These are phyloP conservation scores for Diversispora epigaea DNA, from an alignment of 192 early-diverging fungal genomes.

Conservation along the genomic window DNA sequence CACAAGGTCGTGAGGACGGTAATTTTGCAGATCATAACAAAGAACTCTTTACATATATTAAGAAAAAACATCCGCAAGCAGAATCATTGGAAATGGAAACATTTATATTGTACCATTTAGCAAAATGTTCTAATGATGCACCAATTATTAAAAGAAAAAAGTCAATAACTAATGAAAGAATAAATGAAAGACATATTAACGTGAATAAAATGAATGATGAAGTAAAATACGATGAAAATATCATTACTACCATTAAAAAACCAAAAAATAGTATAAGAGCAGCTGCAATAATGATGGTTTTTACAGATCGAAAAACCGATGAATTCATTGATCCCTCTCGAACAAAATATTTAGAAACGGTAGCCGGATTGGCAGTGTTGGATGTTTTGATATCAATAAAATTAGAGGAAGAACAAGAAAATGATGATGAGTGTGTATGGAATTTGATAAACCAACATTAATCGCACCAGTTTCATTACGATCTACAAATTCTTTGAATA, in stretches of 20 bases:
- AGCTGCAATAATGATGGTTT: constrained; percentile 78
- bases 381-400: constrained; percentile 55
- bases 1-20: constrained; percentile 71
- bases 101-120: constrained; percentile 80
- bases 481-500: too few species aligned
- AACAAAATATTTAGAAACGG: constrained; percentile 52
- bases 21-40: constrained; percentile 80
- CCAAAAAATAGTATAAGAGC: constrained; percentile 58
- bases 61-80: constrained; percentile 48
- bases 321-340: constrained; percentile 62
- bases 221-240: too few species aligned
- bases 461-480: too few species aligned
- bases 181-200: too few species aligned
- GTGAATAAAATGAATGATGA: too few species aligned
- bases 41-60: constrained; percentile 53
- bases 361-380: constrained; percentile 60
- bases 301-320: constrained; percentile 72
- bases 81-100: constrained; percentile 86
- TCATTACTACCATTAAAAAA: not conserved
- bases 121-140: constrained; percentile 44
- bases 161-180: not conserved
- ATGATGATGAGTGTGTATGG: not conserved
- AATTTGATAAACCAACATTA: not conserved
- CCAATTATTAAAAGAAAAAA: constrained; percentile 5
- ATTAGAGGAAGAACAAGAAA: constrained; percentile 4